Evolutionary conservation across 139 green algal genomes (phyloP), one percentile per base, ranked within the genome.

Genomic region (Tetraselmis chui): DNA sequence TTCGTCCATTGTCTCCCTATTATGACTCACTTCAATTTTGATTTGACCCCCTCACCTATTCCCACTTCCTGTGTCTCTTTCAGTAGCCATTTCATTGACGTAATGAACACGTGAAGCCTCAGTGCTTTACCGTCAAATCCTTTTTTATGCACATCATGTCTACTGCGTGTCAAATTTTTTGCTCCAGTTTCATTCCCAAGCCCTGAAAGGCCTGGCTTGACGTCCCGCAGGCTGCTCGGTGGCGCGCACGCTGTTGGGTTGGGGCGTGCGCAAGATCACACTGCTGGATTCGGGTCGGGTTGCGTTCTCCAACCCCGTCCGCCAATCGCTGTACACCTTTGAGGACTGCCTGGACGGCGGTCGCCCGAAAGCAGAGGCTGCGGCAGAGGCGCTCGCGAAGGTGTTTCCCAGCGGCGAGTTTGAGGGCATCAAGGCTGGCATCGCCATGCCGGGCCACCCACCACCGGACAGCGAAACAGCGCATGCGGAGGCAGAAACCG

Each of bases 181-280:
- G n/a, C n/a, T n/a, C n/a, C n/a, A n/a, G n/a, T n/a, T n/a, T n/a
- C n/a, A n/a, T n/a, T n/a, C n/a, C n/a, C n/a, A n/a, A n/a, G n/a
- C n/a, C n/a, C n/a, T n/a, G n/a, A n/a, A n/a, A n/a, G n/a, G n/a
- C n/a, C n/a, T n/a, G n/a, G n/a, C n/a, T n/a, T n/a, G n/a, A n/a
- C n/a, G n/a, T n/a, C n/a, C n/a, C n/a, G n/a, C n/a, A 23, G 97
- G 97, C 28, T 99, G 97, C 87, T 90, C 93, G 1, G 95, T 99
- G 31, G 93, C 96, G 1, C 89, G 97, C 67, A 91, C 81, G 1
- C 89, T 99, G 83, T 82, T 98, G 77, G 97, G 93, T 0, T 99
- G 95, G 95, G 96, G 96, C 29, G 89, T 98, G 32, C 87, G 90
- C 26, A 75, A 91, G 74, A 91, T 99, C 81, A 98, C 95, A 1